Evolutionary conservation across 176 grass and related monocot species (phyloP).

Genomic region (Cenchrus purpureus): DNA sequence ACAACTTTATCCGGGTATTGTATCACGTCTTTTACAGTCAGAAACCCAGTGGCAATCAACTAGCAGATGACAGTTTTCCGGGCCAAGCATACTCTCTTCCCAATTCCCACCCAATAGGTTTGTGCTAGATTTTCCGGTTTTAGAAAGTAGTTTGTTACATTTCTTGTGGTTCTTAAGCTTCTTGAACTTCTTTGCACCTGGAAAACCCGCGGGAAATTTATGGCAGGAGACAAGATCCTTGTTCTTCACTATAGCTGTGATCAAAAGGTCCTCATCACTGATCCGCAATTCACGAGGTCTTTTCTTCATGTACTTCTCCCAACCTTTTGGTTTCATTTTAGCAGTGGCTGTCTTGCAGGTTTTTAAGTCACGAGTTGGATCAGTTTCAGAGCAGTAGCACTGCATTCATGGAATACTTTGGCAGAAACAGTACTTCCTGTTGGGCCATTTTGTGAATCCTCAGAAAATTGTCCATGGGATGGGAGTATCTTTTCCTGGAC

Average conservation of each 20-base stretch:
- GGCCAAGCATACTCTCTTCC: slow-evolving; percentile 66
- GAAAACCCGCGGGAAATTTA: slow-evolving; percentile 57
- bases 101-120: slow-evolving; percentile 72
- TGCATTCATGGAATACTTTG: slow-evolving; percentile 41
- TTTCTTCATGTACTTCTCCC: slow-evolving; percentile 58
- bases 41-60: slow-evolving; percentile 91
- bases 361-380: slow-evolving; percentile 30
- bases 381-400: slow-evolving; percentile 37
- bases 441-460: slow-evolving; percentile 48
- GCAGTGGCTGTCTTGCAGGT: slow-evolving; percentile 30
- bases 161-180: slow-evolving; percentile 62
- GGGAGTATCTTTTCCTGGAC: slow-evolving; percentile 11
- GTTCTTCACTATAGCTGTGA: slow-evolving; percentile 91
- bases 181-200: slow-evolving; percentile 47
- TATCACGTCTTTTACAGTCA: slow-evolving; percentile 84
- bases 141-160: slow-evolving; percentile 49
- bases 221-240: slow-evolving; percentile 73
- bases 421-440: slow-evolving; percentile 30
- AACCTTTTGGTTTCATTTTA: slow-evolving; percentile 47
- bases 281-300: slow-evolving; percentile 85
- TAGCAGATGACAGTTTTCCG: slow-evolving; percentile 91
- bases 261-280: slow-evolving; percentile 92
- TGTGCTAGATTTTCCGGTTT: slow-evolving; percentile 62
- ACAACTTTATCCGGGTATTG: slow-evolving; percentile 72
- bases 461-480: slow-evolving; percentile 23